Conservation (phyloP, 1,284 basidiomycete species). For the Rhodofomes roseus region DNA sequence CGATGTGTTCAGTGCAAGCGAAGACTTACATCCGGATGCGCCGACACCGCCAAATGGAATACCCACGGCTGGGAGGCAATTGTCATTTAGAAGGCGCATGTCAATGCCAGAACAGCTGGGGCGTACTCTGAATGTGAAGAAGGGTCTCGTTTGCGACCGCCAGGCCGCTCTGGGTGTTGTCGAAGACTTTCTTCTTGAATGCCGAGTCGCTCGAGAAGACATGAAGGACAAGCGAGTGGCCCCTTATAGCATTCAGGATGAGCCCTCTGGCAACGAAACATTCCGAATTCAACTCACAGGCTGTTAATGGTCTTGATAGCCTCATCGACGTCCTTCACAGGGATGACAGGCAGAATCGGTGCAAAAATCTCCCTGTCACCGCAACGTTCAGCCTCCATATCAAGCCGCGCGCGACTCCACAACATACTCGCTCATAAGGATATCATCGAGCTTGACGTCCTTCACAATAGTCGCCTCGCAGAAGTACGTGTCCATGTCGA, state of each 20-base stretch:
- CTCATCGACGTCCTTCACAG: constrained; percentile 67
- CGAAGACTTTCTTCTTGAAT: constrained; percentile 64
- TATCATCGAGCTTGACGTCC: constrained; percentile 58
- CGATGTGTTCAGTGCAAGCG: background rate
- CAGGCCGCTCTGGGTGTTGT: constrained; percentile 61
- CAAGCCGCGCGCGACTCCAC: background rate
- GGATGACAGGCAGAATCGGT: constrained; percentile 62
- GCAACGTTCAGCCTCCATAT: background rate
- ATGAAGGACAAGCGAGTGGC: constrained; percentile 73
- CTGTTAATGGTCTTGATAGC: constrained; percentile 68
- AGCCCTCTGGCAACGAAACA: background rate
- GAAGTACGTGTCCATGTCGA: constrained; percentile 51
- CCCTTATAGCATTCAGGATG: constrained; percentile 35
- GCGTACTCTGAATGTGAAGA: constrained; percentile 45
- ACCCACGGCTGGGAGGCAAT: constrained; percentile 41
- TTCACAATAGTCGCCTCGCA: constrained; percentile 65
- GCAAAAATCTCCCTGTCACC: constrained; percentile 26
- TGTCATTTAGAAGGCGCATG: background rate
- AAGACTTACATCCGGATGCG: constrained; percentile 56
- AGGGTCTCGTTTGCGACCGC: constrained; percentile 58
- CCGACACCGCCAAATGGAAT: constrained; percentile 70
- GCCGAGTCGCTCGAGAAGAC: constrained; percentile 59
- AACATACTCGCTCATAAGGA: constrained; percentile 62
- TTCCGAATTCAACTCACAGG: constrained; percentile 33
- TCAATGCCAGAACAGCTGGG: background rate